A percentile compares a stretch with the other conserved stretches of the same genome.
phyloP scores from a whole-genome alignment of 1,139 yeast species.

The Zhuliangozyma parablackwelliae region DNA sequence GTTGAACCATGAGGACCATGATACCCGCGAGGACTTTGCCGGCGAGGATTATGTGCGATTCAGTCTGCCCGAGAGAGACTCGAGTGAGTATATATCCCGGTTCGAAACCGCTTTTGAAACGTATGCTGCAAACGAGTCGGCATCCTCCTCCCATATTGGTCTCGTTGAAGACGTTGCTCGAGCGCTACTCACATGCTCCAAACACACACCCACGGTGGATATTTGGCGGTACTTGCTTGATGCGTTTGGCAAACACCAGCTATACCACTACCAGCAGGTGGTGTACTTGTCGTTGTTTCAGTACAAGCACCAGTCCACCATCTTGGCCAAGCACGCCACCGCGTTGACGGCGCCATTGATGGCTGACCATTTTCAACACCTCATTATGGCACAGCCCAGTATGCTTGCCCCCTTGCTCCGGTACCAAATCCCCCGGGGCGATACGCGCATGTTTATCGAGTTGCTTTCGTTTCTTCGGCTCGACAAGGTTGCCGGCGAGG shows the following conservation, averaged over 20 bases:
- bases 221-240: conserved; percentile 25
- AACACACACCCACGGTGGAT: conserved; percentile 19
- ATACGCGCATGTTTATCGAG: conserved; percentile 18
- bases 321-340: conserved; percentile 12
- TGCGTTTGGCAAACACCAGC: conserved; percentile 17
- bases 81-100: conserved; percentile 15
- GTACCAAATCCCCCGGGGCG: conserved; percentile 21
- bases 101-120: conserved; percentile 15
- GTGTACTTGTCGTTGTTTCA: conserved; percentile 23
- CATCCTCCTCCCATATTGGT: conserved; percentile 21
- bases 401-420: conserved; percentile 23
- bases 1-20: conserved; percentile 25
- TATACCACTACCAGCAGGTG: conserved; percentile 24
- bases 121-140: conserved; percentile 7
- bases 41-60: conserved; percentile 6
- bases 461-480: conserved; percentile 27
- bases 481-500: conserved; percentile 22
- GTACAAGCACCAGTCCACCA: conserved; percentile 17
- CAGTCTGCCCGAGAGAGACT: conserved; percentile 4
- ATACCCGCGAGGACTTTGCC: conserved; percentile 3
- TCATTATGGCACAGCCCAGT: conserved; percentile 24
- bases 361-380: conserved; percentile 18
- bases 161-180: conserved; percentile 18
- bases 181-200: conserved; percentile 14
- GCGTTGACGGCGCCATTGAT: conserved; percentile 9